These are phyloP conservation scores for Triticum timopheevii DNA, from an alignment of 176 grass and related monocot genomes.

Conservation along the genomic window DNA sequence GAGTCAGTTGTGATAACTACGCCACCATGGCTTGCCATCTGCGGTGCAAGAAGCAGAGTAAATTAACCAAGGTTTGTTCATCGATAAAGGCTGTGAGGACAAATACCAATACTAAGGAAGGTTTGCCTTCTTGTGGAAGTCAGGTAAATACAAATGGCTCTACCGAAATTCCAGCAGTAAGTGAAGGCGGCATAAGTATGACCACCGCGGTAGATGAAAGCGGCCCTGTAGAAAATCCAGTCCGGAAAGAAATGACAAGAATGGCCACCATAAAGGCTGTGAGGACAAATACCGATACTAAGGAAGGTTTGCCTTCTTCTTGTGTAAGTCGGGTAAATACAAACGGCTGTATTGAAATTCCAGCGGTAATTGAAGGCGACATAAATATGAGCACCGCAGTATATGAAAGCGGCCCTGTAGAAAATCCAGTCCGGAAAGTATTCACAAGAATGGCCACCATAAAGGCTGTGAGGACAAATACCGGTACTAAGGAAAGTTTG, in stretches of 20 bases:
- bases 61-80: slow-evolving; percentile 32
- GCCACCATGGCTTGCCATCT: slow-evolving; percentile 43
- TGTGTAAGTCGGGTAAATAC: too few species aligned
- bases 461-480: slow-evolving; percentile 11
- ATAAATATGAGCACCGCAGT: too few species aligned
- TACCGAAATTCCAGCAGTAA: slow-evolving; percentile 3
- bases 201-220: not conserved
- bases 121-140: not conserved
- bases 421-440: too few species aligned
- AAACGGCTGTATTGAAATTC: too few species aligned
- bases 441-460: too few species aligned
- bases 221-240: not conserved
- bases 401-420: too few species aligned
- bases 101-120: not conserved
- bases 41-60: slow-evolving; percentile 43
- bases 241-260: too few species aligned
- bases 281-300: too few species aligned
- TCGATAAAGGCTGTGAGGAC: slow-evolving; percentile 22
- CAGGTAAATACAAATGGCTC: not conserved
- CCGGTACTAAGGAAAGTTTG: too few species aligned
- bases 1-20: slow-evolving; percentile 28
- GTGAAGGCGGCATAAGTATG: not conserved
- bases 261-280: too few species aligned
- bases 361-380: too few species aligned
- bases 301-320: too few species aligned